Evolutionary conservation across 768 basidiomycete genomes (phyloP).

Genomic region (Tulasnella sp.): DNA sequence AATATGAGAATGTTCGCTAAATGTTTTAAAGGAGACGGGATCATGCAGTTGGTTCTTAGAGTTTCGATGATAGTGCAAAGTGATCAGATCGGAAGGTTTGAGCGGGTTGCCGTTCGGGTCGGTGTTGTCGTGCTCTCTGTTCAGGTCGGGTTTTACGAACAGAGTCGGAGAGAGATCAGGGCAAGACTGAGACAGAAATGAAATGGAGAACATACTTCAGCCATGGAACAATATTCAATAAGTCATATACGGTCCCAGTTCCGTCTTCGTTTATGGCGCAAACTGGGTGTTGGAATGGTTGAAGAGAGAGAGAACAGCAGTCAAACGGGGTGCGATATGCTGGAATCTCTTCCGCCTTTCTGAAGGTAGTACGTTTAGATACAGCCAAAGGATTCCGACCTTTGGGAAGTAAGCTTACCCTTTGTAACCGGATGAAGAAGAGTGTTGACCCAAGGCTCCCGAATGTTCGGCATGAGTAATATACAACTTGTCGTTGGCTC

Average conservation of each 20-base stretch:
- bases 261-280: conserved; percentile 79
- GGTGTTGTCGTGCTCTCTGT: conserved; percentile 74
- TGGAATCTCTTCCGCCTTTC: conserved; percentile 21
- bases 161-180: background rate
- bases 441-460: conserved; percentile 75
- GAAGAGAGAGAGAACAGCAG: conserved; percentile 86
- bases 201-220: conserved; percentile 59
- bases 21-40: conserved; percentile 96
- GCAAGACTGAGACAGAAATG: conserved; percentile 6
- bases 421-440: conserved; percentile 66
- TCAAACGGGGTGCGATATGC: conserved; percentile 68
- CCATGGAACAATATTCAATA: conserved; percentile 92
- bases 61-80: conserved; percentile 79
- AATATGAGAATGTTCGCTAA: conserved; percentile 94
- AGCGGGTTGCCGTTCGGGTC: conserved; percentile 70
- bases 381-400: background rate
- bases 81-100: conserved; percentile 67
- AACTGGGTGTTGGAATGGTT: conserved; percentile 85
- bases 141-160: background rate
- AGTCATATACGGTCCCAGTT: conserved; percentile 76
- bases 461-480: conserved; percentile 87
- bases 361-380: background rate
- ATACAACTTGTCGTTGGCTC: conserved; percentile 66
- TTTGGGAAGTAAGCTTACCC: conserved; percentile 43
- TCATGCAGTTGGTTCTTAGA: conserved; percentile 85